Conservation (phyloP, 1,284 basidiomycete species). For the Tilletia caries region DNA sequence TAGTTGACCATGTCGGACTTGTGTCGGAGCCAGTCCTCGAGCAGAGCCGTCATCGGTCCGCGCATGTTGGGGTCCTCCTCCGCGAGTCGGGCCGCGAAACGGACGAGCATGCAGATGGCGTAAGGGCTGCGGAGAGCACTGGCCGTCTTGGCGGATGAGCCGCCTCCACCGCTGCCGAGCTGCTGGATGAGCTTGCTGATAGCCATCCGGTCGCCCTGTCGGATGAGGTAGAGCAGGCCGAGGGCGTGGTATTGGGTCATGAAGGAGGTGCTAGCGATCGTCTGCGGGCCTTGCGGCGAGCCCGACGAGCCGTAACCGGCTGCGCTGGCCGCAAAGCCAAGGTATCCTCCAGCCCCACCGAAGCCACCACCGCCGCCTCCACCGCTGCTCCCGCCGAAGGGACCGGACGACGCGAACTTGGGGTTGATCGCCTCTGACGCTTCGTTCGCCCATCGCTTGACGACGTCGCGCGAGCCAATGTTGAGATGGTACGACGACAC, state of each 20-base stretch:
- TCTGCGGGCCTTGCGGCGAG: slow-evolving; percentile 62
- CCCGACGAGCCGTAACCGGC: slow-evolving; percentile 62
- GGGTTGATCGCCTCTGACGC: slow-evolving; percentile 87
- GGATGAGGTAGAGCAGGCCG: slow-evolving; percentile 87
- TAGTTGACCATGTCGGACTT: slow-evolving; percentile 99
- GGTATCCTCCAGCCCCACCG: slow-evolving; percentile 57
- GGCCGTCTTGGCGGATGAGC: slow-evolving; percentile 59
- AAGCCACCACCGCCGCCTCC: slow-evolving; percentile 48
- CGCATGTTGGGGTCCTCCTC: slow-evolving; percentile 76
- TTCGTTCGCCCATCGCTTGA: slow-evolving; percentile 91
- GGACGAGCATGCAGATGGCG: slow-evolving; percentile 98
- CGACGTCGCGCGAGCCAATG: slow-evolving; percentile 83
- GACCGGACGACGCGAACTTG: slow-evolving; percentile 26
- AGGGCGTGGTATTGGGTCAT: slow-evolving; percentile 97
- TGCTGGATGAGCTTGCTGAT: slow-evolving; percentile 99
- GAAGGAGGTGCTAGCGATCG: slow-evolving; percentile 64
- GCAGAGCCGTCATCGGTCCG: slow-evolving; percentile 73
- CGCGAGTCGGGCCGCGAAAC: slow-evolving; percentile 94
- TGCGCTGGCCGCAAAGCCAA: slow-evolving; percentile 63
- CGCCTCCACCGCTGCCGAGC: slow-evolving; percentile 63
- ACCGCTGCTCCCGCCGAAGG: slow-evolving; percentile 23
- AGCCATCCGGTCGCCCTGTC: slow-evolving; percentile 97
- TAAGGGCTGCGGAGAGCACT: slow-evolving; percentile 87
- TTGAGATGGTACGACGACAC: slow-evolving; percentile 96
- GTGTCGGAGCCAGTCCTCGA: slow-evolving; percentile 93